phyloP scores from a whole-genome alignment of 345 rosid genomes.

The Eucalyptus cloeziana region DNA sequence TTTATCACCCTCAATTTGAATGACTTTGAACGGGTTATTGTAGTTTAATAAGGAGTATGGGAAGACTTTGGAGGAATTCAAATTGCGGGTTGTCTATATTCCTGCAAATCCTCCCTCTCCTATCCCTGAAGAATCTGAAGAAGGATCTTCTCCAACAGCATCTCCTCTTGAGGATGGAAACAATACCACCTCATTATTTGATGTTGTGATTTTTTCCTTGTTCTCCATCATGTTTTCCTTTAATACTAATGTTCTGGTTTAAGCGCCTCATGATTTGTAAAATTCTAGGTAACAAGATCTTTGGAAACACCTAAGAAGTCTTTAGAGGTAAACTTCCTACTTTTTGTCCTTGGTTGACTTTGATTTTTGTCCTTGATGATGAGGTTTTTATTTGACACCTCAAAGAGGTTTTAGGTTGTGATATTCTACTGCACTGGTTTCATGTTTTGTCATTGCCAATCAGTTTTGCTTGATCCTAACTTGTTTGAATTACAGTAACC shows the following conservation, averaged over 20 bases:
- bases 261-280: not conserved
- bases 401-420: not conserved
- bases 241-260: not conserved
- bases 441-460: not conserved
- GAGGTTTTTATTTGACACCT: not conserved
- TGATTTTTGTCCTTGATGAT: not conserved
- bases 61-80: conserved; percentile 55
- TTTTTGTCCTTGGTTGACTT: not conserved
- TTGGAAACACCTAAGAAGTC: conserved; percentile 47
- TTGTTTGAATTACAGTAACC: not conserved
- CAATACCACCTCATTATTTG: conserved; percentile 21
- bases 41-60: conserved; percentile 66
- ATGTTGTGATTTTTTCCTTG: conserved; percentile 25
- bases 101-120: conserved; percentile 87
- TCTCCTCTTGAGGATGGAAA: conserved; percentile 39
- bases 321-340: conserved; percentile 29
- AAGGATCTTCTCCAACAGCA: conserved; percentile 61
- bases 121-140: conserved; percentile 89
- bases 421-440: not conserved
- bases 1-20: not conserved
- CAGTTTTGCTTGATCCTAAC: not conserved
- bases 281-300: conserved; percentile 44
- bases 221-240: not conserved
- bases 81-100: conserved; percentile 62
- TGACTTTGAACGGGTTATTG: not conserved